Evolutionary conservation across 140 eudicot genomes (phyloP).

Genomic region (Erigeron philadelphicus): DNA sequence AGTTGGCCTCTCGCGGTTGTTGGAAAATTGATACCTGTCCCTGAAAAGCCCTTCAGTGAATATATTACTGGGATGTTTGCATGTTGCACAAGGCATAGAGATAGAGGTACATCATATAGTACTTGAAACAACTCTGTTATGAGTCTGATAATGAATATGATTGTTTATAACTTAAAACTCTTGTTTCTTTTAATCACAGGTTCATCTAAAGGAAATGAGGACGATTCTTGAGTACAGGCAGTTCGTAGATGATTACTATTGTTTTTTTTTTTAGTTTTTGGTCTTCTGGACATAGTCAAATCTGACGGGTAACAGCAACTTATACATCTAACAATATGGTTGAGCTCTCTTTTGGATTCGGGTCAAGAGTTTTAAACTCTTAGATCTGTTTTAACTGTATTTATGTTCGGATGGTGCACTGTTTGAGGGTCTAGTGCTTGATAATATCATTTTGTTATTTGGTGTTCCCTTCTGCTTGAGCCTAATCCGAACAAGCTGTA

Average conservation of each 20-base stretch:
- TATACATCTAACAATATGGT: conserved; percentile 24
- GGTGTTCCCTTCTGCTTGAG: conserved; percentile 2
- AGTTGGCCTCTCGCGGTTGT: conserved; percentile 90
- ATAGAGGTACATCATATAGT: conserved; percentile 14
- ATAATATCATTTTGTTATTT: conserved; percentile 21
- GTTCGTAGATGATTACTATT: conserved; percentile 5
- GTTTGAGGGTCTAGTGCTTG: conserved; percentile 10
- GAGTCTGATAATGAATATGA: not conserved
- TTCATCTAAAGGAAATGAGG: conserved; percentile 20
- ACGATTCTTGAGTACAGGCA: conserved; percentile 7
- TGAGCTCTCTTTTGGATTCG: conserved; percentile 5
- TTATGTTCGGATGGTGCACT: not conserved
- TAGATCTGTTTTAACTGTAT: conserved; percentile 8
- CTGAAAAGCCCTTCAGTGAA: conserved; percentile 56
- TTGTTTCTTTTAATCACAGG: conserved; percentile 21
- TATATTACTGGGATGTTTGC: conserved; percentile 32
- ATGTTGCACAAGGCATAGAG: conserved; percentile 9
- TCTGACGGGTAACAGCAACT: conserved; percentile 22
- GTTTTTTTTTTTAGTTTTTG: conserved; percentile 12
- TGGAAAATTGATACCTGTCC: conserved; percentile 82
- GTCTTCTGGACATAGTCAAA: conserved; percentile 27
- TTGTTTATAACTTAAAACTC: not conserved
- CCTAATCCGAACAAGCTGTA: conserved; percentile 26
- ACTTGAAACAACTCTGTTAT: not conserved
- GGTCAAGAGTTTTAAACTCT: conserved; percentile 10